phyloP scores from a whole-genome alignment of 208 protist genomes.

The Crithidia acanthocephali region DNA sequence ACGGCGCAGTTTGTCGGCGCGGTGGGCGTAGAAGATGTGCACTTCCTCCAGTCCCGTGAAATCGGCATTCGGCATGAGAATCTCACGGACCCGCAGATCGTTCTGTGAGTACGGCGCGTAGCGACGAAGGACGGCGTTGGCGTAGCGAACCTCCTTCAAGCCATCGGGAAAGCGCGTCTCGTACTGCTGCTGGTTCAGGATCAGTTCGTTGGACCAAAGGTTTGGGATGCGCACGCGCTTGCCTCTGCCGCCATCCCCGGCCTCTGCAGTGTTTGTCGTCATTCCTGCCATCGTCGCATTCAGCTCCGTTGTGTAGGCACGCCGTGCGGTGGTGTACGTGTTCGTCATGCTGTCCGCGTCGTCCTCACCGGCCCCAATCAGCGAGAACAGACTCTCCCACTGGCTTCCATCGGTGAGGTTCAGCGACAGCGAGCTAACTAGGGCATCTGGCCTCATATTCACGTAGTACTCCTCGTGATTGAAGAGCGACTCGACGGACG shows the following conservation, averaged over 20 bases:
- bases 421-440: conserved; percentile 65
- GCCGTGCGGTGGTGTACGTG: conserved; percentile 24
- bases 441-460: conserved; percentile 67
- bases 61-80: conserved; percentile 54
- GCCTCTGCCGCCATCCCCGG: conserved; percentile 28
- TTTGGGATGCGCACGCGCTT: conserved; percentile 40
- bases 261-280: conserved; percentile 6
- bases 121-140: conserved; percentile 65
- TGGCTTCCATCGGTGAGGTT: conserved; percentile 64
- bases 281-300: conserved; percentile 13
- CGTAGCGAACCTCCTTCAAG: conserved; percentile 73
- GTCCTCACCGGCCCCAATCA: conserved; percentile 29
- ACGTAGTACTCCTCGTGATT: conserved; percentile 91
- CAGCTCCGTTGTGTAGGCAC: conserved; percentile 24
- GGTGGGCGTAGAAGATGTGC: conserved; percentile 83
- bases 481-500: conserved; percentile 88
- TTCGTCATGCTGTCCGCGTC: conserved; percentile 18
- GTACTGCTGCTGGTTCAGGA: conserved; percentile 74
- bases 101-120: conserved; percentile 83
- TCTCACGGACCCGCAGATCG: conserved; percentile 76
- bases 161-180: conserved; percentile 81
- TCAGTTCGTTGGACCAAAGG: conserved; percentile 79
- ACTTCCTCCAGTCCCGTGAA: conserved; percentile 52
- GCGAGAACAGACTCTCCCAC: conserved; percentile 84
- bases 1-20: conserved; percentile 79